A percentile compares a stretch with the other conserved stretches of the same genome.
Conservation (phyloP, 2,329 filamentous ascomycete species). For the Chrysoporthe deuterocubensis region DNA sequence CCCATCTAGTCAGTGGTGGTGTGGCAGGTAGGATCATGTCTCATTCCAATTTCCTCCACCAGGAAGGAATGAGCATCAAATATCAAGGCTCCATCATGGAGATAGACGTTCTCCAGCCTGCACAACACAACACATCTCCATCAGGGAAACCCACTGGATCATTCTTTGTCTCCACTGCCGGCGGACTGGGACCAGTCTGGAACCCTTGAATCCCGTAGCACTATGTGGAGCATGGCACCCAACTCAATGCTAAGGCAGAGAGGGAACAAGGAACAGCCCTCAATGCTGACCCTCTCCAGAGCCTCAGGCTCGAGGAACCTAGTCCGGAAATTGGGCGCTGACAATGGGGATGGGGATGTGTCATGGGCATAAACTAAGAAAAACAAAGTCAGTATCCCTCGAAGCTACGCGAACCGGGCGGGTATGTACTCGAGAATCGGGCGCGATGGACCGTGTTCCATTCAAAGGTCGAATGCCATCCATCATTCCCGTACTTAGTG, state of each 20-base stretch:
- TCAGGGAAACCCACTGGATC: not conserved
- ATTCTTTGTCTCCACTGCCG: not conserved
- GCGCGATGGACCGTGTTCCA: not conserved
- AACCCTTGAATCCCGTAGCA: not conserved
- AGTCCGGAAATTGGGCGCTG: not conserved
- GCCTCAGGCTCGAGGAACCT: not conserved
- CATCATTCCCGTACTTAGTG: no score
- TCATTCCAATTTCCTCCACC: conserved; percentile 1
- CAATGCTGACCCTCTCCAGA: no score
- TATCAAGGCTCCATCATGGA: not conserved
- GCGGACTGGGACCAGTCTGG: conserved; percentile 1
- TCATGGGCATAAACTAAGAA: not conserved
- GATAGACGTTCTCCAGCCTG: not conserved
- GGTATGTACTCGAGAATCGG: not conserved
- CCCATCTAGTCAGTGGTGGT: not conserved
- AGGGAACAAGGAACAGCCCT: no score
- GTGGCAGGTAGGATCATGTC: conserved; percentile 4
- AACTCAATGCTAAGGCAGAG: not conserved
- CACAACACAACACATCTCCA: not conserved
- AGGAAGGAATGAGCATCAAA: conserved; percentile 5
- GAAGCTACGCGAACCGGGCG: not conserved
- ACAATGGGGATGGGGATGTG: not conserved
- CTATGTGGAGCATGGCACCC: not conserved
- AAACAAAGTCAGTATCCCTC: not conserved
- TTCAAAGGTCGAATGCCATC: no score